Base-by-base conservation (phyloP, 495 filamentous ascomycete genomes). In the Xylaria scruposa region DNA sequence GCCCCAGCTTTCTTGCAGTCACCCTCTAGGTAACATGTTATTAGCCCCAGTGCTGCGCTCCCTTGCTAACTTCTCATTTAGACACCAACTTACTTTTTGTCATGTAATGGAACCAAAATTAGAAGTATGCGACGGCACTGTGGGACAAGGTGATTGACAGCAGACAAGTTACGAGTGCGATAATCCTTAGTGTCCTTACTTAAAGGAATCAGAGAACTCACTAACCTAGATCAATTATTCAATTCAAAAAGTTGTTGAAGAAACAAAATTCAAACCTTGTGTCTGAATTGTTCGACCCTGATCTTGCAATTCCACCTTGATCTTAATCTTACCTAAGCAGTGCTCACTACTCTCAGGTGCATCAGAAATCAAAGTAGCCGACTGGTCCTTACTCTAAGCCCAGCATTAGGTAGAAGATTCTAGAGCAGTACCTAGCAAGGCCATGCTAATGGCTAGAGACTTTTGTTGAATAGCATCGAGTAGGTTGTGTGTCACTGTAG, bases 1-100 rank as follows among this genome's bases (percentile, higher is more conserved):
- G 85, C 96, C 96, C 70, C 96, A 99, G 86, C 85, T 99, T 74
- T 97, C 94, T 81, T 93, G 92, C 85, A 97, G 94, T 80, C 96
- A 99, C 83, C 96, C 96, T 53, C 83, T 99, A 82, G 92, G 96
- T 98, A 90, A 84, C 82, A 78, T 31, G 15, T 31, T 44, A 7
- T 5, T 8, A 12, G 31, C 8, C 21, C 64, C 8, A 31, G 79
- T 83, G 62, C 74, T n/a, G 17, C 38, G 31, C 19, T 42, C 0
- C 33, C 0, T 68, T 66, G 51, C 78, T 78, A 70, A 78, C 56
- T 12, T 70, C 26, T 8, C 44, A 26, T 70, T 78, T 49, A 79
- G 84, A 86, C 63, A 83, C 81, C 61, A 78, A 82, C 58, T 44
- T 86, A 13, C 76, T 85, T 36, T 86, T 86, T 62, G 83, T 85